phyloP scores from a whole-genome alignment of 495 filamentous ascomycete genomes.

The Podospora australis region DNA sequence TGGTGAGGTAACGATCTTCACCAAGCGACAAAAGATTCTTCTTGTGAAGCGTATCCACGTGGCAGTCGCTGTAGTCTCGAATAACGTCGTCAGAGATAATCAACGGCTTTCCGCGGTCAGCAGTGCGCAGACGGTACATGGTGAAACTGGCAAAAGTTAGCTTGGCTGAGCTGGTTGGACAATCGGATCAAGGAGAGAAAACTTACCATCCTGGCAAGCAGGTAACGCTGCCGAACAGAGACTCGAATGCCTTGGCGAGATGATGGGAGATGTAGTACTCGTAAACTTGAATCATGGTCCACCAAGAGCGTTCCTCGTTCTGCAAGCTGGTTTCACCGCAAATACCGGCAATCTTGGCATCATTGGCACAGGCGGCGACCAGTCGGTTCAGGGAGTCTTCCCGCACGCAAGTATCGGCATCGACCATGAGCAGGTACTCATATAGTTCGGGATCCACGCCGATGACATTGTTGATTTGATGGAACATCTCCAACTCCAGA shows the following conservation, averaged over 20 bases:
- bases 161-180: background rate
- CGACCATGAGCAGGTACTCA: constrained; percentile 94
- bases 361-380: constrained; percentile 86
- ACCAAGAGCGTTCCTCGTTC: constrained; percentile 91
- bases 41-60: constrained; percentile 94
- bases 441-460: constrained; percentile 98
- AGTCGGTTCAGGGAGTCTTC: constrained; percentile 90
- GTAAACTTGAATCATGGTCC: constrained; percentile 99
- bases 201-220: constrained; percentile 98
- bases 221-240: constrained; percentile 89
- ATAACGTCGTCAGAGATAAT: constrained; percentile 87
- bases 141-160: constrained; percentile 66
- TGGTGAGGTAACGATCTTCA: constrained; percentile 96
- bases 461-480: constrained; percentile 98
- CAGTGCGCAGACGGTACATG: constrained; percentile 95
- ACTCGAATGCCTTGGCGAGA: constrained; percentile 89
- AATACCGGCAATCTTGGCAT: constrained; percentile 93
- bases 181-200: background rate
- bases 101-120: constrained; percentile 83
- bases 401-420: constrained; percentile 91
- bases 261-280: constrained; percentile 98
- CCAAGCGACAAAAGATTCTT: constrained; percentile 94
- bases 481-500: constrained; percentile 95
- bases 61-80: constrained; percentile 76
- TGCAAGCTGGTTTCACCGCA: constrained; percentile 95